Evolutionary conservation across 2,329 filamentous ascomycete species (phyloP), one percentile per base, ranked within the genome.

Genomic region (Fusarium nematophilum): DNA sequence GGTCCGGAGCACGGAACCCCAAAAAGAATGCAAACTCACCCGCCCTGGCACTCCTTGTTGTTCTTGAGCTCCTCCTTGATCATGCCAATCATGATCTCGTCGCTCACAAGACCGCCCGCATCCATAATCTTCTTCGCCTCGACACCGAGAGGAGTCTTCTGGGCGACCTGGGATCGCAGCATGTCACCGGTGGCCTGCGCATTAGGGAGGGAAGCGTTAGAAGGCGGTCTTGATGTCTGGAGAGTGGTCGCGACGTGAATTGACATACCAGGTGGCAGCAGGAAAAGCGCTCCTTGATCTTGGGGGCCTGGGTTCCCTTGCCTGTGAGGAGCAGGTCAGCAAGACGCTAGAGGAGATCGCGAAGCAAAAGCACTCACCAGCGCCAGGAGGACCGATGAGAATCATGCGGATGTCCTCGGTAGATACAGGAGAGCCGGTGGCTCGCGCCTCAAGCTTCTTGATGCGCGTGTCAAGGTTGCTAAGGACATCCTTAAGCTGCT

Each of bases 81-180:
- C 95, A 99, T 99, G 79, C 94, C 93, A 78, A 99, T 91, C 86
- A 99, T 94, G 75, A 99, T 99, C 76, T 98, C 94, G 79, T 99
- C 95, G 78, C 93, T 96, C 76, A 99, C 95, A 56, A 99, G 88
- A 69, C 94, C 94, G 71, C 95, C 95, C 76, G 94, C 90, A 75
- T 99, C 95, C 95, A 99, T 99, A 79, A 99, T 99, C 88, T 98
- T 98, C 89, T 99, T 99, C 67, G 95, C 95, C 83, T 97, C 93
- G 75, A 91, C 87, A 70, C 95, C 95, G 65, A 99, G 88, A 57
- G 91, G 80, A 53, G 95, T 99, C 88, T 98, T 97, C 82, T 96
- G 96, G 66, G 94, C 91, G 74, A 99, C 95, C 80, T 99, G 95
- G 68, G 93, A 96, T 73, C 95, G 93, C 73, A 99, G 87, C 95